Evolutionary conservation across 352 stramenopile species (phyloP).

Genomic region (Globisporangium radiosum): DNA sequence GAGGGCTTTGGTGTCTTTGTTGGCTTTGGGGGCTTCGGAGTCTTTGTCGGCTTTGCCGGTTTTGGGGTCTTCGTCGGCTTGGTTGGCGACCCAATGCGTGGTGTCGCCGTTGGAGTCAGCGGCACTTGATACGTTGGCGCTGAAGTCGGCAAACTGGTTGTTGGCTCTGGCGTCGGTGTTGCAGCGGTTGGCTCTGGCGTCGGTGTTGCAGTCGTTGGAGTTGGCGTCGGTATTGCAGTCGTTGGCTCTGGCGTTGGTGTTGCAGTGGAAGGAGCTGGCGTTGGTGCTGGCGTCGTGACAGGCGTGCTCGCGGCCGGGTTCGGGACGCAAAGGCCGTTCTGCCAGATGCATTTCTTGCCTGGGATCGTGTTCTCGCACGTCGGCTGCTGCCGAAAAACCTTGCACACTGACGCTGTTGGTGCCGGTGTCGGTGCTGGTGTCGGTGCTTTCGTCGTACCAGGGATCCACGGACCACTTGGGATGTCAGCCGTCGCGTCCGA

Average conservation of each 20-base stretch:
- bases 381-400: constrained; percentile 20
- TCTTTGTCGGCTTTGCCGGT: too few relatives aligned
- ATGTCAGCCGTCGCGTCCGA: constrained; percentile 17
- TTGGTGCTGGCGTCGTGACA: neutral
- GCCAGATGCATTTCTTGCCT: constrained; percentile 20
- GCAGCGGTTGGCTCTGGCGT: neutral
- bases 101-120: neutral
- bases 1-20: too few relatives aligned
- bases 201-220: neutral
- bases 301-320: constrained; percentile 7
- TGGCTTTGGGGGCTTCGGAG: too few relatives aligned
- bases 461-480: constrained; percentile 20
- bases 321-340: constrained; percentile 12
- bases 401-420: constrained; percentile 21
- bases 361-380: constrained; percentile 25
- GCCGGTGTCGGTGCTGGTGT: constrained; percentile 17
- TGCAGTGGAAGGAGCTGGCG: neutral
- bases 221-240: neutral
- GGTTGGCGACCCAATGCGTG: neutral
- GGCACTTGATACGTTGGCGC: neutral
- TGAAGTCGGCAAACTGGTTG: neutral
- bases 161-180: neutral
- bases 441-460: constrained; percentile 8
- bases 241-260: neutral
- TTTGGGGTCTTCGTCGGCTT: too few relatives aligned